phyloP scores from a whole-genome alignment of 805 yeast species.

The Cephaloascus fragrans region DNA sequence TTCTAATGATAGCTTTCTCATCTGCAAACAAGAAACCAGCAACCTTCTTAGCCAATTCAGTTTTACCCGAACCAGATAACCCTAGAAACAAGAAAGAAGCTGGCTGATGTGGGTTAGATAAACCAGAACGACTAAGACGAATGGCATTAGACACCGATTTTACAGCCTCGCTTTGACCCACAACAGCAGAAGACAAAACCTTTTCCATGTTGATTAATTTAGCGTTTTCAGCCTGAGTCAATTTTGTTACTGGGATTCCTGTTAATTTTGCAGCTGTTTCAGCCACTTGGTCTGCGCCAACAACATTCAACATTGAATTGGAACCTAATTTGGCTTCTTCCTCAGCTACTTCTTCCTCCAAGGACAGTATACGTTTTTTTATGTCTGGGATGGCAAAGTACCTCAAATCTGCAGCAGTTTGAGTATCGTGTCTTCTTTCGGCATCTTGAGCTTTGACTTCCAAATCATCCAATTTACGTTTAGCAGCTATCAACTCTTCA shows the following conservation, averaged over 20 bases:
- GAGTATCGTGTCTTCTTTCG: constrained; percentile 92
- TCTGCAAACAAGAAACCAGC: constrained; percentile 96
- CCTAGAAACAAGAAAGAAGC: constrained; percentile 93
- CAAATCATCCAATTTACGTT: constrained; percentile 85
- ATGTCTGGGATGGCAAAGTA: constrained; percentile 97
- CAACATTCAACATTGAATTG: constrained; percentile 71
- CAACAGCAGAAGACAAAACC: constrained; percentile 72
- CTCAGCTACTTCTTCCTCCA: constrained; percentile 71
- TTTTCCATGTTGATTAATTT: constrained; percentile 93
- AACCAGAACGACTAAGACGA: constrained; percentile 85
- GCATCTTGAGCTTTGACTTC: constrained; percentile 93
- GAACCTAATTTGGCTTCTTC: constrained; percentile 55
- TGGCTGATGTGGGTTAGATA: constrained; percentile 94
- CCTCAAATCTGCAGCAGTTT: constrained; percentile 89
- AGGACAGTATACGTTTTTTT: constrained; percentile 58
- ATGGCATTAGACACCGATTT: constrained; percentile 95
- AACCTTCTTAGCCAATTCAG: constrained; percentile 92
- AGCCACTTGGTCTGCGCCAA: constrained; percentile 82
- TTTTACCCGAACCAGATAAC: constrained; percentile 95
- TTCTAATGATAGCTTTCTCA: constrained; percentile 93
- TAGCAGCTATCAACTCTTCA: constrained; percentile 81
- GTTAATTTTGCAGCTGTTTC: constrained; percentile 95
- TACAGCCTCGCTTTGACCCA: constrained; percentile 94
- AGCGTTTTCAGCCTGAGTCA: constrained; percentile 90
- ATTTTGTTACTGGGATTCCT: constrained; percentile 91